Evolutionary conservation across 768 basidiomycete genomes (phyloP), one percentile per base, ranked within the genome.

Genomic region (Mycena amicta): DNA sequence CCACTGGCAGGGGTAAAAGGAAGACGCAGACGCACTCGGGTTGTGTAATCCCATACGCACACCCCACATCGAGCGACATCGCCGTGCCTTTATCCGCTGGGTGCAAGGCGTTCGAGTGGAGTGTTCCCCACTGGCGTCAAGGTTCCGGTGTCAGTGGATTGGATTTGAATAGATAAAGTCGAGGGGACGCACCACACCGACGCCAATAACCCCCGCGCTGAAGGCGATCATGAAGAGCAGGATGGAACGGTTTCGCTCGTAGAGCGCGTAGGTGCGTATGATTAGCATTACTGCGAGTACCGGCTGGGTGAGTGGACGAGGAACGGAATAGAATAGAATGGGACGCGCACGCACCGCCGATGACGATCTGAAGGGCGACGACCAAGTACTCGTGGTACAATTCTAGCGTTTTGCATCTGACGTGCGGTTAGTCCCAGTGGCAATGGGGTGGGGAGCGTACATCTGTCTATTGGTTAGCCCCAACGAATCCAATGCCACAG

Each of bases 191-290:
- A 77, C 76, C 29, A 70, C 71, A 20, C 70, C 74, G 49, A 77
- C 50, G 1, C 56, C 57, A n/a, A 72, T 59, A 0, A 63, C 67
- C 23, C 53, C 51, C 4, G 58, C 16, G 0, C 70, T 62, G 16
- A 74, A 55, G n/a, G 29, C 55, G 20, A 74, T 15, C 28, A 67
- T 70, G 11, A 74, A 49, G 0, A 55, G 53, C 22, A 78, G 59
- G 29, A 79, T 66, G n/a, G 51, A 57, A 18, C 66, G 64, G 29
- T 67, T 74, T 15, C 73, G 70, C 23, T 70, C 71, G 53, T 77
- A 80, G 15, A 80, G 60, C 6, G 79, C 79, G 57, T 77, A 76
- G 31, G 72, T 77, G 20, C 78, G 71, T 70, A 80, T 77, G 15
- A 77, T 75, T 40, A 78, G 66, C 27, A 77, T 61, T 11, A 69